Conservation (phyloP, 345 rosid genomes). For the Dipteronia dyeriana region DNA sequence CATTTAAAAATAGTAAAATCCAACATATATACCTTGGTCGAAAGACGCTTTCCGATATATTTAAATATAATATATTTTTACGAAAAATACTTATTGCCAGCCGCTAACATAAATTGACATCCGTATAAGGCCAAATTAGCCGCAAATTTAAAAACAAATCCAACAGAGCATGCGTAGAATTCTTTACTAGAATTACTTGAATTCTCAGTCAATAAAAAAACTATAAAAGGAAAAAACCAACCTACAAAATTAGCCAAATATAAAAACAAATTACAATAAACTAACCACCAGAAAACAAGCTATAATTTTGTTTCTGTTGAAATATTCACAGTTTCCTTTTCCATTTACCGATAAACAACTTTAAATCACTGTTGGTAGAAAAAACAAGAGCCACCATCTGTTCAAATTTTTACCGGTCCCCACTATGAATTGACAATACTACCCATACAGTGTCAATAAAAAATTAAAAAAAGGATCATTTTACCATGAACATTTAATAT, state of each 20-base stretch:
- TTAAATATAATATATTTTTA: neutral
- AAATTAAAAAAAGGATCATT: too few species aligned
- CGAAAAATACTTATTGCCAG: neutral
- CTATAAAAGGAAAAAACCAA: neutral
- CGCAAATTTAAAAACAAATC: neutral
- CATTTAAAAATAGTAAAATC: too few species aligned
- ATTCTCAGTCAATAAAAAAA: neutral
- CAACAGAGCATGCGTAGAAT: neutral
- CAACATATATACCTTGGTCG: too few species aligned
- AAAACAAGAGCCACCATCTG: neutral
- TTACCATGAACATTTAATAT: too few species aligned
- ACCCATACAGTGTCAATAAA: neutral
- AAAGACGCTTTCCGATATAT: too few species aligned
- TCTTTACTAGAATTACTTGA: neutral
- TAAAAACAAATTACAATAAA: neutral
- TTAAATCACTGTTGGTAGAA: neutral
- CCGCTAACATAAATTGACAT: neutral
- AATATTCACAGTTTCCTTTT: neutral
- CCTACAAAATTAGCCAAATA: neutral
- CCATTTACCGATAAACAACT: neutral
- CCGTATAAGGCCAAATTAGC: neutral
- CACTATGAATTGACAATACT: neutral
- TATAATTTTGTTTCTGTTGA: neutral
- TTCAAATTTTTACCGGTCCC: neutral
- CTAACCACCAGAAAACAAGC: neutral